phyloP scores from a whole-genome alignment of 179 eudicot genomes.

The Silene noctiflora region DNA sequence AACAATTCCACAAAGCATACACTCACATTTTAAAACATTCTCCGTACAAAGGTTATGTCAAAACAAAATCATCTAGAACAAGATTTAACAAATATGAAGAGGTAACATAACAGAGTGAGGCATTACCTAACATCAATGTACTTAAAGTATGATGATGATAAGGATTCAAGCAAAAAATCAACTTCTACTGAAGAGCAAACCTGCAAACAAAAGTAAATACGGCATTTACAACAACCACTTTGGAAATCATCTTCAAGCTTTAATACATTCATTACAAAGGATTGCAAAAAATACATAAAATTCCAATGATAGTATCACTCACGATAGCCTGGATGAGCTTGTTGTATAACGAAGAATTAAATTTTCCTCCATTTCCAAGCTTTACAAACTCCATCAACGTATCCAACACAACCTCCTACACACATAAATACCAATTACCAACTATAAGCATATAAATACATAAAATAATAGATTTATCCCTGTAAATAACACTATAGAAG shows the following conservation, averaged over 20 bases:
- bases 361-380: constrained; percentile 71
- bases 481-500: background rate
- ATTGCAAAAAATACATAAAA: background rate
- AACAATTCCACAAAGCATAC: background rate
- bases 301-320: constrained; percentile 29
- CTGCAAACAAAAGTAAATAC: constrained; percentile 37
- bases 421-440: constrained; percentile 9
- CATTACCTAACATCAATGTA: constrained; percentile 83
- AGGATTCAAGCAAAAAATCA: constrained; percentile 57
- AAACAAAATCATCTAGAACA: too few species aligned
- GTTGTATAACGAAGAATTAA: constrained; percentile 64
- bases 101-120: constrained; percentile 6
- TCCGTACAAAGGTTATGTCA: background rate
- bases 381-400: constrained; percentile 85
- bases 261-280: background rate
- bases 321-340: constrained; percentile 59
- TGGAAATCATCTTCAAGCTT: background rate
- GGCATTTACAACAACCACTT: background rate
- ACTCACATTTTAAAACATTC: background rate
- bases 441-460: background rate
- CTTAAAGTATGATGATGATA: constrained; percentile 68
- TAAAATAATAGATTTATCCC: background rate
- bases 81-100: background rate
- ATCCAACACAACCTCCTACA: constrained; percentile 74
- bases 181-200: constrained; percentile 42